These are phyloP conservation scores for Rasamsonia emersonii DNA, from an alignment of 2,329 filamentous ascomycete species.

Conservation along the genomic window DNA sequence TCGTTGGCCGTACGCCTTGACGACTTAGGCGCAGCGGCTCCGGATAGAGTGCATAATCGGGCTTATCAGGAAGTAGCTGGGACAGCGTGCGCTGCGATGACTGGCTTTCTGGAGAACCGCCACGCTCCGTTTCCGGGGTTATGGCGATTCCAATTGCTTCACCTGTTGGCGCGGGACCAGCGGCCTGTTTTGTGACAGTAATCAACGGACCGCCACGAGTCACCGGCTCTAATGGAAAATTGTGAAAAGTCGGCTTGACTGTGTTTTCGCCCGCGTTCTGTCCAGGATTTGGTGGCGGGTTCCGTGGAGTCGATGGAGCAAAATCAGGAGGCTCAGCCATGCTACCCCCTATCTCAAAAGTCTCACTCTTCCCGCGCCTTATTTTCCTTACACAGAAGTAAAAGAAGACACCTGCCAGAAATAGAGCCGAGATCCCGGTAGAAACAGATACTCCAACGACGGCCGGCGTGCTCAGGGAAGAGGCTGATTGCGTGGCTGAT, in stretches of 20 bases:
- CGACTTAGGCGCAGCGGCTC: constrained; percentile 27
- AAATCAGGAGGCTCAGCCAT: constrained; percentile 31
- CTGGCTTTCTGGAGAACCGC: constrained; percentile 21
- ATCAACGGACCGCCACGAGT: constrained; percentile 3
- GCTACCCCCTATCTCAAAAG: constrained; percentile 31
- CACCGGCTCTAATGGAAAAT: constrained; percentile 10
- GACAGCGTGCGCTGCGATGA: constrained; percentile 30
- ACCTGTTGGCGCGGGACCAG: not conserved
- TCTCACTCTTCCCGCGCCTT: constrained; percentile 18
- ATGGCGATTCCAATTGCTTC: constrained; percentile 20
- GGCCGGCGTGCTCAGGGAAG: constrained; percentile 19
- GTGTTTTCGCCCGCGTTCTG: constrained; percentile 9
- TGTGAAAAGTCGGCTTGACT: constrained; percentile 5
- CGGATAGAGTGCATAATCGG: constrained; percentile 27
- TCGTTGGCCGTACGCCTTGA: constrained; percentile 16
- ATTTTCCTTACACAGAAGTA: constrained; percentile 23
- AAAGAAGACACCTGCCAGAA: constrained; percentile 24
- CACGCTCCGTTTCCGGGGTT: constrained; percentile 18
- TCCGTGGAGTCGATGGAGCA: constrained; percentile 15
- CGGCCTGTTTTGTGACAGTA: not conserved
- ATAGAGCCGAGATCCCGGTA: constrained; percentile 26
- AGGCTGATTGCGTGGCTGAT: constrained; percentile 6
- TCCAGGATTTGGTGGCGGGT: constrained; percentile 13
- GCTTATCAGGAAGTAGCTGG: constrained; percentile 27
- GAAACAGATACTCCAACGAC: constrained; percentile 30